These are phyloP conservation scores for Botryobasidium botryosum DNA, from an alignment of 768 basidiomycete genomes.

Conservation along the genomic window DNA sequence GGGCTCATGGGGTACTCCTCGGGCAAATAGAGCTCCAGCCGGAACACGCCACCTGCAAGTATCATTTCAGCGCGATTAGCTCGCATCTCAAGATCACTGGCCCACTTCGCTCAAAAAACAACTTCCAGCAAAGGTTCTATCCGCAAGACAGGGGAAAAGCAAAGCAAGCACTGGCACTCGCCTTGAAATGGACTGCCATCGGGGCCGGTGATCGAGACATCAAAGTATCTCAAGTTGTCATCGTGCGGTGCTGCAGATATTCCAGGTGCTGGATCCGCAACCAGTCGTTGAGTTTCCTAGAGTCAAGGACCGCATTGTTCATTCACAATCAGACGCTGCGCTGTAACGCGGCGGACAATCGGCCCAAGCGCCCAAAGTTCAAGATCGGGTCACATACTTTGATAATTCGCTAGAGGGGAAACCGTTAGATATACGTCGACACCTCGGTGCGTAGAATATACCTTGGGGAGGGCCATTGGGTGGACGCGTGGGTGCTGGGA, in stretches of 20 bases:
- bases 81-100: neutral
- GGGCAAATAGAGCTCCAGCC: constrained; percentile 92
- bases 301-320: neutral
- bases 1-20: constrained; percentile 99
- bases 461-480: constrained; percentile 24
- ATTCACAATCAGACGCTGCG: neutral
- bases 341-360: neutral
- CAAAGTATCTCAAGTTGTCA: constrained; percentile 96
- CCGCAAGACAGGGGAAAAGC: neutral
- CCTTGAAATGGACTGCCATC: constrained; percentile 85
- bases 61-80: neutral
- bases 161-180: constrained; percentile 23
- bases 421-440: neutral
- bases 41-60: constrained; percentile 68
- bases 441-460: constrained; percentile 11
- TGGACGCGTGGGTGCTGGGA: too few species aligned
- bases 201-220: constrained; percentile 92
- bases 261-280: constrained; percentile 92
- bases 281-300: constrained; percentile 96
- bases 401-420: constrained; percentile 10
- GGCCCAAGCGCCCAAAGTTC: neutral
- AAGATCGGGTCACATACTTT: constrained; percentile 5
- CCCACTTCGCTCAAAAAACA: too few species aligned
- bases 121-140: too few species aligned
- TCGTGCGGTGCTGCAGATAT: constrained; percentile 93